Evolutionary conservation across 2,329 filamentous ascomycete species (phyloP), one percentile per base, ranked within the genome.

Genomic region (Paecilomyces niveus): DNA sequence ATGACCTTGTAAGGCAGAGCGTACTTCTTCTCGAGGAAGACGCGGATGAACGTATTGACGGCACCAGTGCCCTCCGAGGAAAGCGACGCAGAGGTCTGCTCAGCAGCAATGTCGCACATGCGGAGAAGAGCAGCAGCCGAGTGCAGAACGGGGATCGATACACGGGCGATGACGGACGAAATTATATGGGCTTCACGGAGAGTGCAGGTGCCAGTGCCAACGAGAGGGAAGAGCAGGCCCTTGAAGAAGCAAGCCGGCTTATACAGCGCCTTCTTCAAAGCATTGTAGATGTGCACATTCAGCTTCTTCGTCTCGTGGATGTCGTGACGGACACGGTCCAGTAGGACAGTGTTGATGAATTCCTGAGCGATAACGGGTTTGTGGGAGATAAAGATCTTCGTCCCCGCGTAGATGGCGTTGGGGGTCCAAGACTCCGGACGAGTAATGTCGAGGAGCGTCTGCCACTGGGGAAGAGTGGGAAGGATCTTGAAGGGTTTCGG

Each of bases 401-500:
- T 97, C 22, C 90, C 92, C 68, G 92, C 91, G 73, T 91, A 96
- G 66, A 88, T 85, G 53, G 91, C 88, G 69, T 96, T 92, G 21
- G 90, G 80, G 1, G 90, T 90, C 86, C 86, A 89, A 61, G 77
- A 77, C 61, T 94, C 88, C 3, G 93, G 92, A 31, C 86, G 83
- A n/a, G 92, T 96, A 57, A 96, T 85, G 63, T 87, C 82, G 65
- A 96, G 84, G 39, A 96, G 89, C 21, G 91, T 89, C 70, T 94
- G 90, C 92, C 92, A 97, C 68, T 94, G 86, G 7, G 92, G 92
- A 13, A 97, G 85, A 0, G 92, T 92, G 2, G 94, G 94, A 8
- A 99, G 83, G 63, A 97, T 92, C 76, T 97, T 97, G 82, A 99
- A 96, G 0, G 93, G 93, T 76, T 99, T 99, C 21, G 94, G 94